These are phyloP conservation scores for Furcasterigmium furcatum DNA, from an alignment of 2,329 filamentous ascomycete species.

Conservation along the genomic window DNA sequence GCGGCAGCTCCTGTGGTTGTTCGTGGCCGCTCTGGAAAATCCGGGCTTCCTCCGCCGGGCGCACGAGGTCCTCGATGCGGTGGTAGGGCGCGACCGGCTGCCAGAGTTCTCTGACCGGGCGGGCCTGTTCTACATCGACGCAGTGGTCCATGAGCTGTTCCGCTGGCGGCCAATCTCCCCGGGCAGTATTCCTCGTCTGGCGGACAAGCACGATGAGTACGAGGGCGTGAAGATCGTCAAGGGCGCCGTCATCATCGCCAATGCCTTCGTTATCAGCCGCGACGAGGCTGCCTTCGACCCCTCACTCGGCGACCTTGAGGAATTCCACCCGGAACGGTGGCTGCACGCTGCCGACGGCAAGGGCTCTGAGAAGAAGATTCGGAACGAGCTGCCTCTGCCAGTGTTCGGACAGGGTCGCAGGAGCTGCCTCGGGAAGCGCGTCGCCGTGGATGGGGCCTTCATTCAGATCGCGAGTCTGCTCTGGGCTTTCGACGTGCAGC, in stretches of 20 bases:
- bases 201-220: conserved; percentile 28
- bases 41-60: conserved; percentile 19
- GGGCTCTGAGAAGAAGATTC: conserved; percentile 9
- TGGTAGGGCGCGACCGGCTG: conserved; percentile 33
- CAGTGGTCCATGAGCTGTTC: conserved; percentile 36
- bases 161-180: conserved; percentile 39
- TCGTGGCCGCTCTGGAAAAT: conserved; percentile 26
- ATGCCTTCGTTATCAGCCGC: conserved; percentile 32
- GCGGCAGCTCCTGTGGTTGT: conserved; percentile 23
- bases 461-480: conserved; percentile 38
- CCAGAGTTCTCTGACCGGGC: conserved; percentile 33
- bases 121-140: conserved; percentile 37
- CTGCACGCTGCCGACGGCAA: not conserved
- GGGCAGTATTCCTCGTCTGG: conserved; percentile 33
- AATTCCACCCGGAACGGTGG: conserved; percentile 28
- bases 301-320: conserved; percentile 12
- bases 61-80: conserved; percentile 33
- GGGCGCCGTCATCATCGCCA: conserved; percentile 37
- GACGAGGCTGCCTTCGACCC: conserved; percentile 36
- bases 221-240: conserved; percentile 37
- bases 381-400: conserved; percentile 23
- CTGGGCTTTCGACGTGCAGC: conserved; percentile 44
- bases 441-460: conserved; percentile 44
- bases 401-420: conserved; percentile 48
- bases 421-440: conserved; percentile 36